Conservation (phyloP, 2,329 filamentous ascomycete species). For the Blumeria hordei region DNA sequence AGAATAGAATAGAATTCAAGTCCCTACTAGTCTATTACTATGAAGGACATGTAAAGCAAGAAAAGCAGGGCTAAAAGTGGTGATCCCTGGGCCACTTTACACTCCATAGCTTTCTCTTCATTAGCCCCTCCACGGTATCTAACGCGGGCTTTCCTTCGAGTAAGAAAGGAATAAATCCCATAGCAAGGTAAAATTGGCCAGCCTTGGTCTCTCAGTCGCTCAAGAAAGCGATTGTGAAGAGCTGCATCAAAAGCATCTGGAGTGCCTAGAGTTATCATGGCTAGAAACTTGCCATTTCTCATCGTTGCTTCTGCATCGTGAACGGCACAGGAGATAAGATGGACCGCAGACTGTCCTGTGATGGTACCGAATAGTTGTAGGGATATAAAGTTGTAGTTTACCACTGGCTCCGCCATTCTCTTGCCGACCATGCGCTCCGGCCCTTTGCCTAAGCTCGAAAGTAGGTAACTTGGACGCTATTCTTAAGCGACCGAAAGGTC, state of each 20-base stretch:
- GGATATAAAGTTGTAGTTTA: background rate
- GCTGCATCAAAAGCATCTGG: background rate
- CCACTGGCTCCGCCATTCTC: background rate
- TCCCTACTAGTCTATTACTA: too few species aligned
- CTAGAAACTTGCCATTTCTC: too few species aligned
- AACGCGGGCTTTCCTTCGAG: background rate
- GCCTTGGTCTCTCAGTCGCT: background rate
- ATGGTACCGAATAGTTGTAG: background rate
- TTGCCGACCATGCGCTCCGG: background rate
- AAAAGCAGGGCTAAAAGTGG: background rate
- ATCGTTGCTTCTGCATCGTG: background rate
- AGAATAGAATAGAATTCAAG: too few species aligned
- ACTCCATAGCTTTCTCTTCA: background rate
- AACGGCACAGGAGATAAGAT: background rate
- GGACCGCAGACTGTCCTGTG: background rate
- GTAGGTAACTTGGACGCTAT: background rate
- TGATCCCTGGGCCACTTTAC: background rate
- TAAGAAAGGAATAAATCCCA: background rate
- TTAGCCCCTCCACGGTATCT: background rate
- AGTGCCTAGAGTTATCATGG: background rate
- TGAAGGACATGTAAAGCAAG: too few species aligned
- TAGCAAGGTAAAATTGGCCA: background rate
- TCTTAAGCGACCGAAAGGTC: background rate
- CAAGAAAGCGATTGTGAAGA: background rate
- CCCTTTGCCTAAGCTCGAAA: background rate